These are phyloP conservation scores for Lolium perenne DNA, from an alignment of 176 grass and related monocot species.

Conservation along the genomic window DNA sequence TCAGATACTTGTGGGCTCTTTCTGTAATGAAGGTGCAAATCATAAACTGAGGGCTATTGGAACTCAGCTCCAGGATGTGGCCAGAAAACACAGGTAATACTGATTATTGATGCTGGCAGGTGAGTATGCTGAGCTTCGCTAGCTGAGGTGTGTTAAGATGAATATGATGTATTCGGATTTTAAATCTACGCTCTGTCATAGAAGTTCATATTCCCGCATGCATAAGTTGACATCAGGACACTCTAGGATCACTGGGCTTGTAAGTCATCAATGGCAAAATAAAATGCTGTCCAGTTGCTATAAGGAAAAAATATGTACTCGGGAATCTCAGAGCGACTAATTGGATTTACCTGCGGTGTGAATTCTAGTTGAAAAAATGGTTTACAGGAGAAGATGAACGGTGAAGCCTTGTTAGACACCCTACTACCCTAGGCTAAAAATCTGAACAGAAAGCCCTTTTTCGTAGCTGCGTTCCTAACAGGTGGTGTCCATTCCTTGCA, in stretches of 20 bases:
- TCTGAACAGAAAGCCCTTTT: neutral
- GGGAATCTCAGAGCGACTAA: no score
- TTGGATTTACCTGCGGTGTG: no score
- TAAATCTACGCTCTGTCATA: neutral
- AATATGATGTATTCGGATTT: neutral
- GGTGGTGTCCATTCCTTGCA: neutral
- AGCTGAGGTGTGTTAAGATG: neutral
- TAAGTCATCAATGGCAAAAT: conserved; percentile 13
- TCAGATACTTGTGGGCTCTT: conserved; percentile 12
- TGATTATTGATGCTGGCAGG: neutral
- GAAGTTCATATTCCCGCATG: neutral
- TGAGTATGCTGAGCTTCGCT: neutral
- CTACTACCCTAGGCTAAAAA: neutral
- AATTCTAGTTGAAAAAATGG: no score
- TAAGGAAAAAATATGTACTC: neutral
- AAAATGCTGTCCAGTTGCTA: neutral
- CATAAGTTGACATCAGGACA: neutral
- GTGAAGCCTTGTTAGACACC: neutral
- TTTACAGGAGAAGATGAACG: neutral
- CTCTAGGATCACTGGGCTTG: neutral
- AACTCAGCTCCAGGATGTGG: neutral
- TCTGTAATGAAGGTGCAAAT: neutral
- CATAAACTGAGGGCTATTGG: neutral
- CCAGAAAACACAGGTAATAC: neutral
- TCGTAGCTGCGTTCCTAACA: neutral